phyloP scores from a whole-genome alignment of 495 filamentous ascomycete genomes.

The Glutinoglossum americanum region DNA sequence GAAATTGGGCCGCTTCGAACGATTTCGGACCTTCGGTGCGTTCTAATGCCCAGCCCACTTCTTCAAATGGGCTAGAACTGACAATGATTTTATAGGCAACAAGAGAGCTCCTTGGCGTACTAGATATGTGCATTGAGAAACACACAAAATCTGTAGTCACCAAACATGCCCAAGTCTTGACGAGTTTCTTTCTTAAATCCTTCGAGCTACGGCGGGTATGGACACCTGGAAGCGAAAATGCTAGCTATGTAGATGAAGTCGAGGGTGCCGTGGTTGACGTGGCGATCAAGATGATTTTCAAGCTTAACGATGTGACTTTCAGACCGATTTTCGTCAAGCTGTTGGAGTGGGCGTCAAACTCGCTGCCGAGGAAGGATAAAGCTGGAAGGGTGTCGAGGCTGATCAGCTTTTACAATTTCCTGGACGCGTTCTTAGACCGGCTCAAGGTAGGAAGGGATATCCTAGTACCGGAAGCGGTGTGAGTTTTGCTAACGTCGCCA shows the following conservation, averaged over 20 bases:
- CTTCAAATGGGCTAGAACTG: neutral
- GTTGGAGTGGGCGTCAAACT: slow-evolving; percentile 50
- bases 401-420: slow-evolving; percentile 57
- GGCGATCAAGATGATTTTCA: slow-evolving; percentile 76
- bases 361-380: slow-evolving; percentile 35
- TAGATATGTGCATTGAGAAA: slow-evolving; percentile 47
- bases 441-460: slow-evolving; percentile 36
- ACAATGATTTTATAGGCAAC: slow-evolving; percentile 26
- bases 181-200: slow-evolving; percentile 43
- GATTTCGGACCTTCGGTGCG: slow-evolving; percentile 35
- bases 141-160: slow-evolving; percentile 52
- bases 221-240: slow-evolving; percentile 9
- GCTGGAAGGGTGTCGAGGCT: slow-evolving; percentile 31
- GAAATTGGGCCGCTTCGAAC: slow-evolving; percentile 44
- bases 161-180: slow-evolving; percentile 44
- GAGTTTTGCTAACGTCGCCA: neutral
- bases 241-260: slow-evolving; percentile 34
- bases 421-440: slow-evolving; percentile 52
- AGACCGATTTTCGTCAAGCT: slow-evolving; percentile 72
- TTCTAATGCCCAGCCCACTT: neutral
- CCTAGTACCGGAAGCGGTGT: neutral
- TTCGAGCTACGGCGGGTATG: slow-evolving; percentile 44
- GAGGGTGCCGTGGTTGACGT: slow-evolving; percentile 42
- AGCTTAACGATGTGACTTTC: slow-evolving; percentile 90
- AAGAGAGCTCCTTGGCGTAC: slow-evolving; percentile 39